phyloP scores from a whole-genome alignment of 257 asterid species.

The Fraxinus americana region DNA sequence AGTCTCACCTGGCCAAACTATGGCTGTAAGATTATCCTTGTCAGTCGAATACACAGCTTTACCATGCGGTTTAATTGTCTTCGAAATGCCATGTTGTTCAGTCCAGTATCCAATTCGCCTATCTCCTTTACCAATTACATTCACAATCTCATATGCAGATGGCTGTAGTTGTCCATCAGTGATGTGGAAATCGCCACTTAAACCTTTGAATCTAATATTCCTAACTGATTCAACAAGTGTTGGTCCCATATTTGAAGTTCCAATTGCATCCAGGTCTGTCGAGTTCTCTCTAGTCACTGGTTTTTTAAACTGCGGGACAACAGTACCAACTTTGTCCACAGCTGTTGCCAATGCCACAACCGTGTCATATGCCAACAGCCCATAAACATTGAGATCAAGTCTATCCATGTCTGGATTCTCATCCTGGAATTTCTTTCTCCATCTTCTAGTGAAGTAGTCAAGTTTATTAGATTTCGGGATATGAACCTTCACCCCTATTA shows the following conservation, averaged over 20 bases:
- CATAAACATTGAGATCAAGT: slow-evolving; percentile 40
- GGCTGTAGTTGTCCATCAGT: slow-evolving; percentile 40
- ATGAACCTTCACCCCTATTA: slow-evolving; percentile 47
- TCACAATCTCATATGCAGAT: slow-evolving; percentile 48
- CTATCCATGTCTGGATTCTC: slow-evolving; percentile 43
- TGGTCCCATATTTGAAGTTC: slow-evolving; percentile 43
- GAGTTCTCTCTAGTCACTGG: slow-evolving; percentile 1
- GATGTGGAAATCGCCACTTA: slow-evolving; percentile 49
- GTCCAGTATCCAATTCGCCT: slow-evolving; percentile 50
- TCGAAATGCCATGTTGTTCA: slow-evolving; percentile 32
- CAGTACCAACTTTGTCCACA: slow-evolving; percentile 29
- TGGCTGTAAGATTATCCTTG: slow-evolving; percentile 31
- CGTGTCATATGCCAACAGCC: slow-evolving; percentile 58
- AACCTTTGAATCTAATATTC: slow-evolving; percentile 33
- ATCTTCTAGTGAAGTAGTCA: slow-evolving; percentile 31
- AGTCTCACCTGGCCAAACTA: slow-evolving; percentile 52
- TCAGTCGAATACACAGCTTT: slow-evolving; percentile 13
- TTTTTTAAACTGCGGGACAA: slow-evolving; percentile 17
- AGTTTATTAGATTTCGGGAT: slow-evolving; percentile 34
- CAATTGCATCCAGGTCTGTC: slow-evolving; percentile 43
- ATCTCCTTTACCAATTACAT: slow-evolving; percentile 40
- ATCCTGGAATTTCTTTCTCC: slow-evolving; percentile 42
- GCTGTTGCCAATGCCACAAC: slow-evolving; percentile 37
- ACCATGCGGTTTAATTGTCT: slow-evolving; percentile 12
- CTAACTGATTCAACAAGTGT: slow-evolving; percentile 29